Evolutionary conservation across 2,329 filamentous ascomycete species (phyloP).

Genomic region (Pseudogymnoascus sp.): DNA sequence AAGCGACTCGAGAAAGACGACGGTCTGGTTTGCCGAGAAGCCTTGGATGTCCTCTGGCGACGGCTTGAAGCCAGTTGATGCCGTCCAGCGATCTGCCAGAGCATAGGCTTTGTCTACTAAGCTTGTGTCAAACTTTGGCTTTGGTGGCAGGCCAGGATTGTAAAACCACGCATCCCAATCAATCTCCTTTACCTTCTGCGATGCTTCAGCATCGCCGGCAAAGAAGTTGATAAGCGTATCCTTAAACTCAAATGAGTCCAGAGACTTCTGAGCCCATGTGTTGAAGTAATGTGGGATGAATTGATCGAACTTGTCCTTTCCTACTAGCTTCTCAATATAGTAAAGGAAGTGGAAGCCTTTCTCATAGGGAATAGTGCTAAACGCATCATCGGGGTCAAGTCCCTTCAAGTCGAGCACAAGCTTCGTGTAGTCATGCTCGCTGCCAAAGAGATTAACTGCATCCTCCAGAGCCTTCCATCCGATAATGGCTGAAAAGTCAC

Average conservation of each 20-base stretch:
- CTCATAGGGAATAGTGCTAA: conserved; percentile 87
- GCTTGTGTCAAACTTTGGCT: conserved; percentile 83
- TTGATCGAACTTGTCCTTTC: conserved; percentile 80
- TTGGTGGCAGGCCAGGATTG: conserved; percentile 78
- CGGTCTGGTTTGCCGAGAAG: conserved; percentile 79
- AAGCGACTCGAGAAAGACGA: conserved; percentile 81
- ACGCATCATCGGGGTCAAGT: conserved; percentile 91
- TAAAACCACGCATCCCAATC: conserved; percentile 92
- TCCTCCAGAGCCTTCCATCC: conserved; percentile 84
- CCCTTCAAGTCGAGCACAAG: conserved; percentile 80
- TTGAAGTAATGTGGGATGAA: conserved; percentile 96
- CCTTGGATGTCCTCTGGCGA: conserved; percentile 58
- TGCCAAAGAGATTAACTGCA: conserved; percentile 68
- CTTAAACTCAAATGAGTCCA: conserved; percentile 94
- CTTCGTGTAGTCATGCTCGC: conserved; percentile 80
- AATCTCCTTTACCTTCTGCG: conserved; percentile 59
- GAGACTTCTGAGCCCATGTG: conserved; percentile 74
- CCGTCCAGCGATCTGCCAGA: conserved; percentile 75
- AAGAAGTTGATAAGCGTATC: conserved; percentile 83
- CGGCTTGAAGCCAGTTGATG: conserved; percentile 57
- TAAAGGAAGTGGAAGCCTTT: conserved; percentile 95
- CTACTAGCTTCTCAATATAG: conserved; percentile 78
- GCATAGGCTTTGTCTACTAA: conserved; percentile 80
- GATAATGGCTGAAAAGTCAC: conserved; percentile 92
- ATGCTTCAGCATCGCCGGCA: conserved; percentile 53